phyloP scores from a whole-genome alignment of 116 monocot genomes.

The Papilionanthe hybrid region DNA sequence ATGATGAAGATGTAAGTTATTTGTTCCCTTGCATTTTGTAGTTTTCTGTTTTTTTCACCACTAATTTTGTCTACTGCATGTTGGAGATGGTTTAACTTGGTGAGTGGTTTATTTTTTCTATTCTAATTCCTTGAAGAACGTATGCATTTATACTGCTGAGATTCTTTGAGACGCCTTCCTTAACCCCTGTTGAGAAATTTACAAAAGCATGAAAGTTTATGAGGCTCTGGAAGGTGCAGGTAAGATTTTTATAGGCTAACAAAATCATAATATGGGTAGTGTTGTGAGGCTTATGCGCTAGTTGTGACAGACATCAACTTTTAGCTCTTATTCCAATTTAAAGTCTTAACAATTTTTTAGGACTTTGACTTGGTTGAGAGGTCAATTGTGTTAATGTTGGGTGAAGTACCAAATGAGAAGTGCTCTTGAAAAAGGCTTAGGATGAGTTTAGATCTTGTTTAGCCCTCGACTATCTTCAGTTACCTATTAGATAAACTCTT shows the following conservation, averaged over 20 bases:
- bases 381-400: too few species aligned
- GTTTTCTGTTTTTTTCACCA: neutral
- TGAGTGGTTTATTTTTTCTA: neutral
- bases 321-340: too few species aligned
- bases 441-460: too few species aligned
- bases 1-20: constrained; percentile 82
- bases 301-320: neutral
- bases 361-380: too few species aligned
- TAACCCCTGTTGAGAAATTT: neutral
- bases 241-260: neutral
- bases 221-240: neutral
- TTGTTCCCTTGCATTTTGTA: neutral
- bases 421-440: too few species aligned
- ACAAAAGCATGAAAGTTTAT: neutral
- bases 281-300: neutral
- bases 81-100: neutral
- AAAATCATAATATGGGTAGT: neutral
- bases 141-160: too few species aligned
- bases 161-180: neutral
- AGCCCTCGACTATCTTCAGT: too few species aligned
- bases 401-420: too few species aligned
- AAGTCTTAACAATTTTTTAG: too few species aligned
- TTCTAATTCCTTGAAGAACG: neutral
- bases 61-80: neutral
- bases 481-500: too few species aligned